Evolutionary conservation across 768 basidiomycete genomes (phyloP), one percentile per base, ranked within the genome.

Genomic region (Leccinum longicurvipes): DNA sequence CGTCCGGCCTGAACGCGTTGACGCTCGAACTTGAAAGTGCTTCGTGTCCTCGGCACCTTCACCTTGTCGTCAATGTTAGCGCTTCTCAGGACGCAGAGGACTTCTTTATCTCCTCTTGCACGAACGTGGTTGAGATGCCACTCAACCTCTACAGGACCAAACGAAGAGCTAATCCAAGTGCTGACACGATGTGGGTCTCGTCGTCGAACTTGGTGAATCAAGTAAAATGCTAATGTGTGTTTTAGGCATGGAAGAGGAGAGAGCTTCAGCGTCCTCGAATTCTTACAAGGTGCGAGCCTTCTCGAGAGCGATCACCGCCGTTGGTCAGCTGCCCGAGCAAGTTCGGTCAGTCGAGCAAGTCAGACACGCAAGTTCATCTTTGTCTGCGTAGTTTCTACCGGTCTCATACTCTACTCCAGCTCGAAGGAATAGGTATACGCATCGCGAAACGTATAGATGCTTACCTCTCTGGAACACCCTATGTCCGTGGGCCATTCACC

Each of bases 271-370:
- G 3, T 54, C 62, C 21, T 54, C 70, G n/a, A 83, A 82, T 56
- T 56, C 57, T 5, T 82, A 74, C 72, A 83, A 81, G 70, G 67
- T 83, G 17, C 73, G 75, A 51, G 79, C 82, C 21, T 83, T 79
- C 59, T 67, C 70, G 44, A 74, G 67, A 54, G 82, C 82, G 3
- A 81, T 84, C 51, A 68, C 66, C 8, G 69, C 68, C 28, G 72
- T 84, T 44, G 59, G 68, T 27, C 60, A 68, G 36, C 60, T 82
- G 3, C 66, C 77, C 17, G 65, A 73, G 54, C 78, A 78, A 48
- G 73, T 83, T 51, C 72, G 64, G 42, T 75, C 79, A 7, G 76
- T 72, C 32, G 71, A 71, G 32, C 78, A 83, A 53, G 72, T 77
- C 19, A 47, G 28, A 24, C 50, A 63, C 57, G 69, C 60, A 64